These are phyloP conservation scores for Curvularia lunata DNA, from an alignment of 2,329 filamentous ascomycete genomes.

Conservation along the genomic window DNA sequence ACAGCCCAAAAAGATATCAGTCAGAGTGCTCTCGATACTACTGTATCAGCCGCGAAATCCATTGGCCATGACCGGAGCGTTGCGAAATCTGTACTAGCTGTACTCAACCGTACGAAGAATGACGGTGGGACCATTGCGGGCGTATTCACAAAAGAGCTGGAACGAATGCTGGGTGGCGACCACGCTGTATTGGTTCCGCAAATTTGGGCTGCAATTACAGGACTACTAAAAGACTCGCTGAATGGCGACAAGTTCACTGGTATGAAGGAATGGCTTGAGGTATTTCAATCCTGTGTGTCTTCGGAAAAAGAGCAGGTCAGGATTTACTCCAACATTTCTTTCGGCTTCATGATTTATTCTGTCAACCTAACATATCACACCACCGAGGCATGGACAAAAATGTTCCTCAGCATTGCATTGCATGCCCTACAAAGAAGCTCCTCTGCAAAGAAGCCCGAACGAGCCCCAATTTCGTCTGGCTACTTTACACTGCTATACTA, in stretches of 20 bases:
- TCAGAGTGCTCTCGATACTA: conserved; percentile 74
- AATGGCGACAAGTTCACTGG: conserved; percentile 72
- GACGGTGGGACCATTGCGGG: conserved; percentile 63
- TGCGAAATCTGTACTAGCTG: conserved; percentile 69
- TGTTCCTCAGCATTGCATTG: conserved; percentile 37
- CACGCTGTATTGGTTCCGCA: conserved; percentile 75
- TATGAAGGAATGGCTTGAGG: conserved; percentile 74
- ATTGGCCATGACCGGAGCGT: conserved; percentile 73
- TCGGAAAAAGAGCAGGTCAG: conserved; percentile 68
- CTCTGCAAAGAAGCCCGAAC: conserved; percentile 70
- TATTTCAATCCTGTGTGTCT: conserved; percentile 86
- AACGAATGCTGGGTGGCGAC: conserved; percentile 62
- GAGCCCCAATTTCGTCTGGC: conserved; percentile 68
- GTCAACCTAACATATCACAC: conserved; percentile 69
- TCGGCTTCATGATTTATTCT: conserved; percentile 82
- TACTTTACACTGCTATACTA: conserved; percentile 64
- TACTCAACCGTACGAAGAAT: conserved; percentile 63
- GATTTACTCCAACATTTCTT: conserved; percentile 79
- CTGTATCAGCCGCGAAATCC: conserved; percentile 70
- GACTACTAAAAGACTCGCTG: conserved; percentile 71
- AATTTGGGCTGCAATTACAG: conserved; percentile 84
- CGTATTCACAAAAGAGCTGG: conserved; percentile 71
- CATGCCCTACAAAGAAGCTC: conserved; percentile 50
- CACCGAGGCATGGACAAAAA: conserved; percentile 50
- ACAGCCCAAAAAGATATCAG: conserved; percentile 79